phyloP scores from a whole-genome alignment of 805 yeast species.

The Kazachstania psychrophila region DNA sequence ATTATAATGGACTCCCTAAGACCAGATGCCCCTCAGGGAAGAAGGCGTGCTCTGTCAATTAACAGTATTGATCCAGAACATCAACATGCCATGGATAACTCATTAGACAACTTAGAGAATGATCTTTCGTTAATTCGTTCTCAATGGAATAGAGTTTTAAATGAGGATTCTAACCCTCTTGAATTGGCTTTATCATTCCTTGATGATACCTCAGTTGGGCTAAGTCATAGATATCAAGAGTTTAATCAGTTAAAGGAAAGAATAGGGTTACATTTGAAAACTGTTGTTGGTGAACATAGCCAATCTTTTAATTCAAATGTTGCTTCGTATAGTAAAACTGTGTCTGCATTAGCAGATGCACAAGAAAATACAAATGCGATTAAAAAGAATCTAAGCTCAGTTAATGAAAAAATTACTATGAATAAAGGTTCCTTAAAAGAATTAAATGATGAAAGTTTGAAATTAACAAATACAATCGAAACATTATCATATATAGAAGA shows the following conservation, averaged over 20 bases:
- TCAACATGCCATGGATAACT: slow-evolving; percentile 22
- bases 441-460: slow-evolving; percentile 51
- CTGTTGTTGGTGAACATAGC: slow-evolving; percentile 70
- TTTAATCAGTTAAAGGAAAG: slow-evolving; percentile 52
- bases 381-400: slow-evolving; percentile 38
- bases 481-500: slow-evolving; percentile 58
- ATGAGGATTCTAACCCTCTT: slow-evolving; percentile 62
- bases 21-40: slow-evolving; percentile 7
- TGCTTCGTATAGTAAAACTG: slow-evolving; percentile 71
- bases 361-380: slow-evolving; percentile 47
- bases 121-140: slow-evolving; percentile 29
- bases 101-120: slow-evolving; percentile 23
- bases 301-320: slow-evolving; percentile 79
- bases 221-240: slow-evolving; percentile 63
- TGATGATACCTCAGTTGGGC: slow-evolving; percentile 85
- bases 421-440: slow-evolving; percentile 52
- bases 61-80: slow-evolving; percentile 24
- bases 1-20: slow-evolving; percentile 17
- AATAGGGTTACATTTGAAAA: slow-evolving; percentile 49
- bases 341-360: slow-evolving; percentile 53
- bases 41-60: slow-evolving; percentile 27
- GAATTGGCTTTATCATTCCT: slow-evolving; percentile 75
- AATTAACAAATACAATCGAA: slow-evolving; percentile 61
- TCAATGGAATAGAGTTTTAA: slow-evolving; percentile 43
- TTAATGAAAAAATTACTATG: slow-evolving; percentile 42